phyloP scores from a whole-genome alignment of 1,139 yeast species.

The Blastobotrys capitulatus region DNA sequence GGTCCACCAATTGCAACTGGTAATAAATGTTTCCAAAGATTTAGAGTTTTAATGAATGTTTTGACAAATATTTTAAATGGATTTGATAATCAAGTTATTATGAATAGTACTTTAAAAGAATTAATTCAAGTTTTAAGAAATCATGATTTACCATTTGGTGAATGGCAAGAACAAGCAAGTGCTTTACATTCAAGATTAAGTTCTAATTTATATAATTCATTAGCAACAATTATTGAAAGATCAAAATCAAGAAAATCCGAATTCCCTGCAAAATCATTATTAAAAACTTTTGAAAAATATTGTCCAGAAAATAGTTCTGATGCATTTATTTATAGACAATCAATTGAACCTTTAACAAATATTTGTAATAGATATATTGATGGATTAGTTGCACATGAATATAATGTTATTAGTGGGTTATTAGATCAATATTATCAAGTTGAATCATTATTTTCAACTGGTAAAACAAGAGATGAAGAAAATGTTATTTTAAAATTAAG shows the following conservation, averaged over 20 bases:
- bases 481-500: constrained; percentile 72
- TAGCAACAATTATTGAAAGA: constrained; percentile 56
- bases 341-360: constrained; percentile 65
- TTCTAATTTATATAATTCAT: constrained; percentile 60
- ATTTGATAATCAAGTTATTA: constrained; percentile 89
- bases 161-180: constrained; percentile 81
- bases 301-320: constrained; percentile 44
- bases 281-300: constrained; percentile 55
- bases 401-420: constrained; percentile 61
- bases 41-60: constrained; percentile 51
- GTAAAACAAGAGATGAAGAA: constrained; percentile 79
- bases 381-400: constrained; percentile 84
- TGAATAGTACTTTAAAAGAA: constrained; percentile 73
- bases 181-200: constrained; percentile 93
- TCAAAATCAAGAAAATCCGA: constrained; percentile 62
- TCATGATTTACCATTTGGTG: constrained; percentile 83
- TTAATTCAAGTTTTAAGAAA: constrained; percentile 69
- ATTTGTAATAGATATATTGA: constrained; percentile 65
- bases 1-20: constrained; percentile 84
- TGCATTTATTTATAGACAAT: constrained; percentile 42
- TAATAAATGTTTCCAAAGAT: constrained; percentile 75
- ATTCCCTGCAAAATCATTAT: constrained; percentile 86
- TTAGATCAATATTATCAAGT: constrained; percentile 68
- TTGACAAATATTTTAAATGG: constrained; percentile 80
- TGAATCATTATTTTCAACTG: constrained; percentile 65